Conservation (phyloP, 331 rosid species). For the Stylosanthes scabra region DNA sequence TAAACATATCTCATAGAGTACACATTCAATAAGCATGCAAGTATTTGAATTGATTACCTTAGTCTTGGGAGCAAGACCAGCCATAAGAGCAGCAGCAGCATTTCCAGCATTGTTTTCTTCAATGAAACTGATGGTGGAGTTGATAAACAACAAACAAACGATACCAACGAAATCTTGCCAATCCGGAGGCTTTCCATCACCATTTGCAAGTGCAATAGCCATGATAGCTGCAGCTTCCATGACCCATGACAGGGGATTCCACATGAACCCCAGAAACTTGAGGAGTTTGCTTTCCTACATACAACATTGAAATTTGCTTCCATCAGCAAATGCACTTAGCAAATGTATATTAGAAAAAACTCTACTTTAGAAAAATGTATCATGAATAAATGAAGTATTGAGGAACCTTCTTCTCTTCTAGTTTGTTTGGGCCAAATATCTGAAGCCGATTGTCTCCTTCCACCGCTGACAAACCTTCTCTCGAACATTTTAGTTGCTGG, state of each 20-base stretch:
- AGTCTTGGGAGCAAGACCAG: constrained; percentile 98
- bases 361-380: constrained; percentile 5
- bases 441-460: constrained; percentile 92
- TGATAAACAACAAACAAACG: constrained; percentile 79
- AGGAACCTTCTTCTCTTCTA: constrained; percentile 93
- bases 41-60: constrained; percentile 59
- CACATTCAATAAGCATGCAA: not conserved
- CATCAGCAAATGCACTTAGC: constrained; percentile 35
- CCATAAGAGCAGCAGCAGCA: constrained; percentile 99
- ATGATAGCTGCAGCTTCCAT: constrained; percentile 98
- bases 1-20: not conserved
- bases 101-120: constrained; percentile 99
- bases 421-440: constrained; percentile 98
- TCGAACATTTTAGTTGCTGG: constrained; percentile 83
- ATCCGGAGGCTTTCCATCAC: constrained; percentile 87
- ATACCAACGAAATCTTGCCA: constrained; percentile 99
- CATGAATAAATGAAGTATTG: not conserved
- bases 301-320: constrained; percentile 17
- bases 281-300: constrained; percentile 92
- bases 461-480: constrained; percentile 72
- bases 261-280: constrained; percentile 99
- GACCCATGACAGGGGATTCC: constrained; percentile 99
- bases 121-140: constrained; percentile 97
- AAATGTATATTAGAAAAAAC: not conserved
- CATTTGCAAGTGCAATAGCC: constrained; percentile 98